Base-by-base conservation (phyloP, 2,329 filamentous ascomycete genomes). In the Alternaria gaisen region DNA sequence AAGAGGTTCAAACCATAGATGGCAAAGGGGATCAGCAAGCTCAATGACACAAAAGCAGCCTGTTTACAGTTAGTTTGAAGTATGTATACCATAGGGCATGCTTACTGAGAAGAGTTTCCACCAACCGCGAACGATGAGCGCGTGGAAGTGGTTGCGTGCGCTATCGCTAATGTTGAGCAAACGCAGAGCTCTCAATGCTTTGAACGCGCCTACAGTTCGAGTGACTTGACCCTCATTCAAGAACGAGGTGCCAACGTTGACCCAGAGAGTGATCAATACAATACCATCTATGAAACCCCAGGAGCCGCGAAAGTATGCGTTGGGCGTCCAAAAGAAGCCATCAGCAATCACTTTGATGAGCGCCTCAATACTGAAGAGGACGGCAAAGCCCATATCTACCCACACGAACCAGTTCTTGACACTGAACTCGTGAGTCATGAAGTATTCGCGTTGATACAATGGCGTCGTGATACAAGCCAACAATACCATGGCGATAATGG, bases 401-500 rank as follows among this genome's bases (percentile, higher is more conserved):
- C 92, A 98, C 6, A 96, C 91, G 75, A 97, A 98, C 95, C 96
- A 99, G 73, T 94, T 95, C 59, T 84, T 85, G 46, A 87, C 82
- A 60, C 83, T 88, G 73, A 88, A 88, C 1, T 79, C 74, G 59
- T 88, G 84, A 6, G 78, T 82, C 54, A 86, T 77, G 70, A 94
- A 94, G 74, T 97, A 96, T 68, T 93, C 86, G 75, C 91, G 93
- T 76, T 99, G 95, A 75, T 96, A 99, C 16, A 99, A 83, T 0
- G 95, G 95, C 1, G 95, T 99, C 1, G 94, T 97, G 52, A 98
- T 85, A 74, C 94, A 99, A 30, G 95, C 95, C 53, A 99, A 86
- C 44, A 97, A 80, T n/a, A 99, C 95, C 96, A 99, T 99, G 52
- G 93, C 92, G 42, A 98, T 92, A 64, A 99, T 97, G 14, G 92